Conservation (phyloP, 495 filamentous ascomycete genomes). For the Hypoxylon crocopeplum region DNA sequence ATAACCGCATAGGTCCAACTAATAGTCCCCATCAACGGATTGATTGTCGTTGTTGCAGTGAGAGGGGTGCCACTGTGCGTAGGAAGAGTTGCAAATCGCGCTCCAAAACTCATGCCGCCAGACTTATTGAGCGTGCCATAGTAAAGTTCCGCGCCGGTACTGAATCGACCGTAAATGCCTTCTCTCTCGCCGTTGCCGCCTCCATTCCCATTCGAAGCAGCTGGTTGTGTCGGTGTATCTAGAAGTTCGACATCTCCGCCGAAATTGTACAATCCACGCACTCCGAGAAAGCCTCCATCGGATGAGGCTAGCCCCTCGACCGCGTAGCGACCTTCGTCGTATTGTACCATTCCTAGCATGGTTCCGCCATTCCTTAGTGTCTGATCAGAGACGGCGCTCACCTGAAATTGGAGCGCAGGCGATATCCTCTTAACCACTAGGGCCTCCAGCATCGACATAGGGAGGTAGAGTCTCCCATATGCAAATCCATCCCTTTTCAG, state of each 20-base stretch:
- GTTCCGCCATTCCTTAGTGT: slow-evolving; percentile 77
- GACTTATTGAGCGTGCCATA: slow-evolving; percentile 92
- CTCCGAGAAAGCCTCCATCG: slow-evolving; percentile 85
- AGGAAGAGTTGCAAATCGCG: slow-evolving; percentile 91
- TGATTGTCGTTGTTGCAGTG: slow-evolving; percentile 89
- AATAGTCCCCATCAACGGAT: slow-evolving; percentile 90
- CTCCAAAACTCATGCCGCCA: slow-evolving; percentile 76
- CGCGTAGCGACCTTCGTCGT: slow-evolving; percentile 86
- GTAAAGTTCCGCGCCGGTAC: slow-evolving; percentile 90
- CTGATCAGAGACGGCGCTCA: slow-evolving; percentile 82
- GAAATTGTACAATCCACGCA: slow-evolving; percentile 93
- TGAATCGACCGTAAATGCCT: slow-evolving; percentile 69
- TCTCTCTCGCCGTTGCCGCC: slow-evolving; percentile 48
- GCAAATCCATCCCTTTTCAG: slow-evolving; percentile 64
- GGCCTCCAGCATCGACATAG: slow-evolving; percentile 82
- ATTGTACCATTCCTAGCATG: slow-evolving; percentile 79
- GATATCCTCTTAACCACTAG: slow-evolving; percentile 83
- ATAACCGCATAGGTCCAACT: slow-evolving; percentile 89
- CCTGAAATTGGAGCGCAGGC: slow-evolving; percentile 76
- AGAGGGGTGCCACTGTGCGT: slow-evolving; percentile 83
- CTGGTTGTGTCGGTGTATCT: slow-evolving; percentile 23
- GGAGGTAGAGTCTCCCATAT: slow-evolving; percentile 89
- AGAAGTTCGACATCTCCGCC: slow-evolving; percentile 73
- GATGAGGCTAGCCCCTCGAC: slow-evolving; percentile 92
- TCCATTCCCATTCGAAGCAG: slow-evolving; percentile 22